Evolutionary conservation across 139 green algal species (phyloP).

Genomic region (Limnomonas spitsbergensis): DNA sequence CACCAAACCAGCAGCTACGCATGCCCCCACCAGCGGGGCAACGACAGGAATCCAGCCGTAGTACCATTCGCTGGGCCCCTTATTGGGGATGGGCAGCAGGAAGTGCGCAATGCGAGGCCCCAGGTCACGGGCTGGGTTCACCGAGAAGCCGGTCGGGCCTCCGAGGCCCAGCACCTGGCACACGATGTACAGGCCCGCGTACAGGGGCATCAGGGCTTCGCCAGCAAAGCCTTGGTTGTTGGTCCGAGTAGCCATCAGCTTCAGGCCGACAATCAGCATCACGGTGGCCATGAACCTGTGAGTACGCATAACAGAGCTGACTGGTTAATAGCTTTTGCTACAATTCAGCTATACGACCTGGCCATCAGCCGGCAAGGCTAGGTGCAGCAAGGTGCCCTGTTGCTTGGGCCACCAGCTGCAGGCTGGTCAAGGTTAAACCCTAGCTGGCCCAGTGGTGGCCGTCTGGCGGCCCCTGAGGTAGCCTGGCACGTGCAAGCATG

Average conservation of each 20-base stretch:
- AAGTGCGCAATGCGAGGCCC: slow-evolving; percentile 46
- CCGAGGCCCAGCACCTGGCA: slow-evolving; percentile 22
- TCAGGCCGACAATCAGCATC: background rate
- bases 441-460: too few relatives aligned
- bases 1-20: slow-evolving; percentile 30
- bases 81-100: slow-evolving; percentile 52
- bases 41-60: slow-evolving; percentile 54
- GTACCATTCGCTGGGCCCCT: slow-evolving; percentile 45
- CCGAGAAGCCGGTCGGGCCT: slow-evolving; percentile 36
- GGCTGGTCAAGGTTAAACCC: too few relatives aligned
- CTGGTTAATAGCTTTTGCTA: too few relatives aligned
- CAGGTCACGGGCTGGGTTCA: slow-evolving; percentile 53
- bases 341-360: too few relatives aligned
- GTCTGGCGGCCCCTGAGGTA: too few relatives aligned
- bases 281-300: slow-evolving; percentile 10
- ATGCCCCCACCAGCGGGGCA: slow-evolving; percentile 40
- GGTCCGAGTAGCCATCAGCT: background rate
- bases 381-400: too few relatives aligned
- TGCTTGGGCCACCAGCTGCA: too few relatives aligned
- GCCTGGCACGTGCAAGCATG: too few relatives aligned
- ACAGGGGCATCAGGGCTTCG: background rate
- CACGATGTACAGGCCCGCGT: slow-evolving; percentile 23
- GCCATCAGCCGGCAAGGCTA: too few relatives aligned
- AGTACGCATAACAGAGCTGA: too few relatives aligned
- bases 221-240: background rate